phyloP scores from a whole-genome alignment of 805 yeast species.

The Vanderwaltozyma polyspora region DNA sequence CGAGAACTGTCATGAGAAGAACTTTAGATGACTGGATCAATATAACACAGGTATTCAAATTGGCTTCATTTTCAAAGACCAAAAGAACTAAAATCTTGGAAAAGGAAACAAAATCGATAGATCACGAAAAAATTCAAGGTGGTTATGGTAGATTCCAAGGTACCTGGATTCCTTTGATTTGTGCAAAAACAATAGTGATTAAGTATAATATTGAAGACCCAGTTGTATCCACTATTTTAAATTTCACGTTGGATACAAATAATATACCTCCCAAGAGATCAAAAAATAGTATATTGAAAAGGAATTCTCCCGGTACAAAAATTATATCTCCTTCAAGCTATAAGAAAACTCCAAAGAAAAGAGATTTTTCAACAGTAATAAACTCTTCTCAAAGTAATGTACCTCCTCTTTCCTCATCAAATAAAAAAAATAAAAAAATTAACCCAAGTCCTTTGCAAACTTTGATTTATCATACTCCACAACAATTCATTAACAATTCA shows the following conservation, averaged over 20 bases:
- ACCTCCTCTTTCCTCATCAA: background rate
- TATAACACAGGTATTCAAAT: constrained; percentile 71
- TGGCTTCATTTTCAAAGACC: constrained; percentile 69
- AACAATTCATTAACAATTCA: constrained; percentile 8
- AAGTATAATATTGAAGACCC: constrained; percentile 40
- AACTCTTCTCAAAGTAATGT: background rate
- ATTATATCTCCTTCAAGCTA: constrained; percentile 26
- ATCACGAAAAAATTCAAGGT: constrained; percentile 74
- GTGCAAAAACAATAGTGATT: constrained; percentile 48
- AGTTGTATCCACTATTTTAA: constrained; percentile 40
- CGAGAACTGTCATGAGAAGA: constrained; percentile 56
- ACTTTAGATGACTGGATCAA: constrained; percentile 89
- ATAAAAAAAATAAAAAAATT: constrained; percentile 4
- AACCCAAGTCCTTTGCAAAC: constrained; percentile 26
- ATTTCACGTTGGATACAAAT: constrained; percentile 39
- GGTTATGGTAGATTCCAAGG: constrained; percentile 82
- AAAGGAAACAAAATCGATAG: constrained; percentile 57
- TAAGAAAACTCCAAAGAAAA: constrained; percentile 24
- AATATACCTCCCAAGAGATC: constrained; percentile 34
- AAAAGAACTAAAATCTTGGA: constrained; percentile 68
- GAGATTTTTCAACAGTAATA: constrained; percentile 2
- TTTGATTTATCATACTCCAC: constrained; percentile 24
- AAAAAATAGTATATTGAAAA: constrained; percentile 25
- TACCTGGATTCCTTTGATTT: constrained; percentile 68
- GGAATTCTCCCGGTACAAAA: constrained; percentile 20